phyloP scores from a whole-genome alignment of 176 grass and related monocot species.

The Neostapfia colusana region DNA sequence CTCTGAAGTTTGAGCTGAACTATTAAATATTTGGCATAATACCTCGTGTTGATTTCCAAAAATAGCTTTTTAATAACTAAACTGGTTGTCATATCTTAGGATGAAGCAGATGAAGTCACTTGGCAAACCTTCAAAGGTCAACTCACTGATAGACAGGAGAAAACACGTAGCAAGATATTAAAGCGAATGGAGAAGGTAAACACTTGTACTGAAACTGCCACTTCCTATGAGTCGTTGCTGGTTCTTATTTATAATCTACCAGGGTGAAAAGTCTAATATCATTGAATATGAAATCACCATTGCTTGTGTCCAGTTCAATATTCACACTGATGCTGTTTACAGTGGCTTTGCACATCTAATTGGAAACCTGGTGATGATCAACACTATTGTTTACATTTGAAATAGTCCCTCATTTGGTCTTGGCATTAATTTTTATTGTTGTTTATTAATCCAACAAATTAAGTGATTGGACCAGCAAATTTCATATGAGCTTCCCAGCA shows the following conservation, averaged over 20 bases:
- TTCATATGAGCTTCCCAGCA: too few species aligned
- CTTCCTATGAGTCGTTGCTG: conserved; percentile 1
- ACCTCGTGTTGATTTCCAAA: conserved; percentile 1
- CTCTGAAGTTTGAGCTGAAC: conserved; percentile 12
- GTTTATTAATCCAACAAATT: too few species aligned
- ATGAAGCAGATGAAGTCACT: conserved; percentile 87
- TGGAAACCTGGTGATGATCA: neutral
- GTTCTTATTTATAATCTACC: conserved; percentile 22
- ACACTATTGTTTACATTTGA: neutral
- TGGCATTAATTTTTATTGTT: too few species aligned
- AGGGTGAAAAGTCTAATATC: neutral
- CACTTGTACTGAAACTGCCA: conserved; percentile 19
- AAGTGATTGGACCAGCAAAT: too few species aligned
- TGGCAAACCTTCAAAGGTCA: conserved; percentile 95
- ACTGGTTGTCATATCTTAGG: conserved; percentile 49
- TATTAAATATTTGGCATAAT: neutral
- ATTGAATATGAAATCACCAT: too few species aligned
- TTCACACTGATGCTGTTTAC: too few species aligned
- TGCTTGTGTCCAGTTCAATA: too few species aligned
- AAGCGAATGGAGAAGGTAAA: conserved; percentile 94
- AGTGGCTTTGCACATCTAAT: neutral
- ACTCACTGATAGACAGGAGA: conserved; percentile 94
- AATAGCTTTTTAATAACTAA: conserved; percentile 21
- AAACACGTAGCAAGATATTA: conserved; percentile 91
- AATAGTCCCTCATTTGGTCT: too few species aligned